These are phyloP conservation scores for Myriosclerotinia scirpicola DNA, from an alignment of 2,329 filamentous ascomycete genomes.

Conservation along the genomic window DNA sequence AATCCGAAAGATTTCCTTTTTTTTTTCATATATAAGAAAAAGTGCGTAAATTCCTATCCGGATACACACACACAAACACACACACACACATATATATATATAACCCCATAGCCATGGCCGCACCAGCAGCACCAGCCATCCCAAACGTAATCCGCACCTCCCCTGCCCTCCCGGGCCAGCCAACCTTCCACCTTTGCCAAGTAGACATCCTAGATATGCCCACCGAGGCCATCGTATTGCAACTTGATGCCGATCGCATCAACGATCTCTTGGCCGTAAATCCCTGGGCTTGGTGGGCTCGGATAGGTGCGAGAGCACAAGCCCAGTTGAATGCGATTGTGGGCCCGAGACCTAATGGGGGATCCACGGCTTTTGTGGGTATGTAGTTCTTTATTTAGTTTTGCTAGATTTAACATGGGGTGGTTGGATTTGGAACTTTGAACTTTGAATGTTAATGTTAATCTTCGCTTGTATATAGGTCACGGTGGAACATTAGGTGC, in stretches of 20 bases:
- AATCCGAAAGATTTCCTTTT: too few species aligned
- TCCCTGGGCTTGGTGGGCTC: not conserved
- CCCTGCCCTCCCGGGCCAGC: not conserved
- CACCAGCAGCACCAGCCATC: not conserved
- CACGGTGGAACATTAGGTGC: not conserved
- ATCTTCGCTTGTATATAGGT: not conserved
- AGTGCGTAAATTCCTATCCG: not conserved
- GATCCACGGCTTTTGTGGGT: not conserved
- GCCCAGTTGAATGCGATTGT: not conserved
- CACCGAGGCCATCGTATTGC: not conserved
- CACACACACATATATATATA: not conserved
- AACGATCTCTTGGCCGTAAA: not conserved
- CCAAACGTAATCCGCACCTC: not conserved
- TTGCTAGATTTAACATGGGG: not conserved
- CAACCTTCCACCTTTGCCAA: not conserved
- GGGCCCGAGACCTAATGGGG: not conserved
- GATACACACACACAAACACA: not conserved
- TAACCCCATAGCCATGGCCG: not conserved
- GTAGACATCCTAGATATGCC: not conserved
- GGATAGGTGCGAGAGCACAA: not conserved
- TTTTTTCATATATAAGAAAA: too few species aligned
- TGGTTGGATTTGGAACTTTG: not conserved
- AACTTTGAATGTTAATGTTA: too few species aligned
- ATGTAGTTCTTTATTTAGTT: too few species aligned
- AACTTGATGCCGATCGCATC: not conserved